Evolutionary conservation across 192 early-diverging fungal genomes (phyloP).

Genomic region (Rhizophagus sp.): DNA sequence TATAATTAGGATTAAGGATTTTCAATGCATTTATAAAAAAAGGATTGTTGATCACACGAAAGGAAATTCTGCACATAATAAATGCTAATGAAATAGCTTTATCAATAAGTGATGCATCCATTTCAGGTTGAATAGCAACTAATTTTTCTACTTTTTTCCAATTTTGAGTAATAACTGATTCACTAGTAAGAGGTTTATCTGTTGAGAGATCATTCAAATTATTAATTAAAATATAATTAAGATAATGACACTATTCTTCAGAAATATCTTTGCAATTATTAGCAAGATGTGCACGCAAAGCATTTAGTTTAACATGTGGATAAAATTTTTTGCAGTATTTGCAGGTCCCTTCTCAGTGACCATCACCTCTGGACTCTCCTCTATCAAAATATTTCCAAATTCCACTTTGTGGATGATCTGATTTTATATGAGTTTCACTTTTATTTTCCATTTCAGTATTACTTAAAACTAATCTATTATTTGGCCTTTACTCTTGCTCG

Average conservation of each 20-base stretch:
- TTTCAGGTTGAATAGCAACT: background rate
- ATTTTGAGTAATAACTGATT: background rate
- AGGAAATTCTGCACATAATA: background rate
- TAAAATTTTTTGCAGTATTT: background rate
- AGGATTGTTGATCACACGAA: background rate
- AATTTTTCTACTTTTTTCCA: background rate
- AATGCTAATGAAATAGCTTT: background rate
- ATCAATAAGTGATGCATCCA: background rate
- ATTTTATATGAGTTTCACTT: background rate
- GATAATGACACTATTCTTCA: background rate
- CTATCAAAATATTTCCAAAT: background rate
- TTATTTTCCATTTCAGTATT: background rate
- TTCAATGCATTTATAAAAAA: background rate
- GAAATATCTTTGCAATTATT: background rate
- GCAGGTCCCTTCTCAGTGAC: background rate
- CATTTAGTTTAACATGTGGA: background rate
- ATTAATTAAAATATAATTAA: constrained; percentile 3
- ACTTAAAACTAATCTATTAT: background rate
- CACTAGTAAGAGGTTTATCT: background rate
- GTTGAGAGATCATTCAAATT: background rate
- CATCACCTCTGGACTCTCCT: background rate
- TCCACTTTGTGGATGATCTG: background rate
- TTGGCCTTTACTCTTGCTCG: background rate
- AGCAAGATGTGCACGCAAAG: background rate
- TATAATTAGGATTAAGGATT: background rate